Evolutionary conservation across 345 rosid species (phyloP), one percentile per base, ranked within the genome.

Genomic region (Draba incana): DNA sequence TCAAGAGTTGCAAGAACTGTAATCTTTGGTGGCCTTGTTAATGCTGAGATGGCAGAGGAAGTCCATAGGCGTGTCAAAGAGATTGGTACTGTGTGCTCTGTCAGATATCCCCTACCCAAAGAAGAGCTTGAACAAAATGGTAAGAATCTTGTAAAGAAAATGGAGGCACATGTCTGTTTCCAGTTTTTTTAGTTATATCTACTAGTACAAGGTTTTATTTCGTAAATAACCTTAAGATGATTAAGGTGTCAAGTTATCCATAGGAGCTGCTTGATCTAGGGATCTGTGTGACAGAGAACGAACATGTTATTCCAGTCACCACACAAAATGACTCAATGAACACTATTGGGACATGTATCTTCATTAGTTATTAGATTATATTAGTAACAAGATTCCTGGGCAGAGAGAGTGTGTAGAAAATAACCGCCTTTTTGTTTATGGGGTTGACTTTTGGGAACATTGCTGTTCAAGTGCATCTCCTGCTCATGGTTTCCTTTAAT

Each of bases 1-100:
- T 67, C 57, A 63, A 94, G 99, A 91, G 86, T 89, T 78, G 95
- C 96, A 12, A 86, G 96, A 84, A 94, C 90, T 70, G 88, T 94
- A 15, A 79, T 91, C 79, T 81, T 89, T 77, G 99, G 99, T 67
- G 91, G 96, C 57, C 91, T 90, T 82, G 69, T 68, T 56, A 70
- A 80, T 81, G 77, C 81, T 74, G 83, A 82, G 76, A 81, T 87
- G 90, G 95, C 88, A 24, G 88, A 88, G 62, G 78, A 78, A 33
- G 87, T 89, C 74, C 97, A 89, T 73, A 62, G 45, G 25, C 79
- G 58, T 74, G 95, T 90, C 28, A 78, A 76, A 79, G 84, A 82
- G 75, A 78, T 78, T 57, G 97, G 96, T 54, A 77, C 79, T 62
- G 95, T 86, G 15, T 91, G 97, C 68, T 88, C 95, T 62, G 77